Conservation (phyloP, 495 filamentous ascomycete genomes). For the Trichoderma asperelloides region DNA sequence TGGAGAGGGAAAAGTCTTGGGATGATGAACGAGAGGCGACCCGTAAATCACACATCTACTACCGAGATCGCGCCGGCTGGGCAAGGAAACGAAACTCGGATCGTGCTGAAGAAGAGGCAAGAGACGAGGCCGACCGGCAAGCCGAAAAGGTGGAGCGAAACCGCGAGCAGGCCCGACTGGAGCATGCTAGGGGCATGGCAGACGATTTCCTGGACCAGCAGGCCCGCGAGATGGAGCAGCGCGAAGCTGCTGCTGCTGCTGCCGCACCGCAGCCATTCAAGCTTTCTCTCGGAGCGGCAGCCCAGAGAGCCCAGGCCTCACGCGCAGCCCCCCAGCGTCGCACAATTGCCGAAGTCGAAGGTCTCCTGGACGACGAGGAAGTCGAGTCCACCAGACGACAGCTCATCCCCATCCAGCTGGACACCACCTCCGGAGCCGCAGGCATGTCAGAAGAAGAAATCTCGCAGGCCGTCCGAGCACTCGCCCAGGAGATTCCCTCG, state of each 20-base stretch:
- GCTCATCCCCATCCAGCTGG: conserved; percentile 88
- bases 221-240: conserved; percentile 71
- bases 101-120: conserved; percentile 58
- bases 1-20: conserved; percentile 69
- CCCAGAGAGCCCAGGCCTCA: conserved; percentile 68
- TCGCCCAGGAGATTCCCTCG: conserved; percentile 84
- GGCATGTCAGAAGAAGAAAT: conserved; percentile 78
- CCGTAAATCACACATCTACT: conserved; percentile 72
- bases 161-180: conserved; percentile 58
- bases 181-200: conserved; percentile 76
- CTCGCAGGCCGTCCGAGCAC: conserved; percentile 62
- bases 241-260: conserved; percentile 37
- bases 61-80: conserved; percentile 76
- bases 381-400: conserved; percentile 62
- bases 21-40: conserved; percentile 76
- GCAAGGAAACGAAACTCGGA: conserved; percentile 69
- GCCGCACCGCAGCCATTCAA: conserved; percentile 81
- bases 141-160: conserved; percentile 68
- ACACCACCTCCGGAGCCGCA: conserved; percentile 56
- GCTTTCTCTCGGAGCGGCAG: conserved; percentile 81
- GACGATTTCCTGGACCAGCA: conserved; percentile 89
- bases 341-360: conserved; percentile 88
- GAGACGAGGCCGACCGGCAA: conserved; percentile 74
- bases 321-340: conserved; percentile 58
- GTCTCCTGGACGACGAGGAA: conserved; percentile 86